Evolutionary conservation across 305 asterid species (phyloP).

Genomic region (Fraxinus albicans): DNA sequence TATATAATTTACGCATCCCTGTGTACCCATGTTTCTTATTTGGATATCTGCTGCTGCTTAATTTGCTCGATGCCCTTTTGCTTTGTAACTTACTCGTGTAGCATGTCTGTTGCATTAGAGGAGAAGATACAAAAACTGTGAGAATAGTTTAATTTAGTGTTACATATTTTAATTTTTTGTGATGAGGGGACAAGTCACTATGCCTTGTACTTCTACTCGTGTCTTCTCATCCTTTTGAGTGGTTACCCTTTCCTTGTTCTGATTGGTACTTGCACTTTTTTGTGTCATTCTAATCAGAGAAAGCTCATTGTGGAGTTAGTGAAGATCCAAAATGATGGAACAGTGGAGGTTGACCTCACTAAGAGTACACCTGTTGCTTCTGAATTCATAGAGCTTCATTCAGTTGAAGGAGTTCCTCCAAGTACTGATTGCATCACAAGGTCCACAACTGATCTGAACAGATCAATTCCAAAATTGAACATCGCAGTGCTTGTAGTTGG

Average conservation of each 20-base stretch:
- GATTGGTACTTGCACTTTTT: slow-evolving; percentile 13
- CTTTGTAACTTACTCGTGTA: background rate
- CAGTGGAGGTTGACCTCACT: slow-evolving; percentile 86
- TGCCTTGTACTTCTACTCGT: background rate
- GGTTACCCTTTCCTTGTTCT: background rate
- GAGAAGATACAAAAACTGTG: background rate
- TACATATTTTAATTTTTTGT: background rate
- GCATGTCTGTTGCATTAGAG: background rate
- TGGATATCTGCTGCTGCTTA: background rate
- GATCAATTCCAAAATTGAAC: slow-evolving; percentile 67
- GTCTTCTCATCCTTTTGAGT: background rate
- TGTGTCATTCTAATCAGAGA: slow-evolving; percentile 45
- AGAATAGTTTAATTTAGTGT: background rate
- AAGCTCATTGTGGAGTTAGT: slow-evolving; percentile 72
- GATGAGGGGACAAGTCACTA: background rate
- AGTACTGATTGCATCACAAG: slow-evolving; percentile 37
- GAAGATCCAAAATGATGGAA: slow-evolving; percentile 85
- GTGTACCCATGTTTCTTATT: background rate
- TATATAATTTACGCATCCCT: background rate
- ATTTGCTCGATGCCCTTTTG: background rate
- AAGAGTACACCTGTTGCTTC: slow-evolving; percentile 77
- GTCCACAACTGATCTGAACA: slow-evolving; percentile 43
- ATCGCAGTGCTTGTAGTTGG: slow-evolving; percentile 93
- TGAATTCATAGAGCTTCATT: slow-evolving; percentile 71
- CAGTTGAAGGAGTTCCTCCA: slow-evolving; percentile 51